phyloP scores from a whole-genome alignment of 495 filamentous ascomycete genomes.

The Aspergillus coremiiformis region DNA sequence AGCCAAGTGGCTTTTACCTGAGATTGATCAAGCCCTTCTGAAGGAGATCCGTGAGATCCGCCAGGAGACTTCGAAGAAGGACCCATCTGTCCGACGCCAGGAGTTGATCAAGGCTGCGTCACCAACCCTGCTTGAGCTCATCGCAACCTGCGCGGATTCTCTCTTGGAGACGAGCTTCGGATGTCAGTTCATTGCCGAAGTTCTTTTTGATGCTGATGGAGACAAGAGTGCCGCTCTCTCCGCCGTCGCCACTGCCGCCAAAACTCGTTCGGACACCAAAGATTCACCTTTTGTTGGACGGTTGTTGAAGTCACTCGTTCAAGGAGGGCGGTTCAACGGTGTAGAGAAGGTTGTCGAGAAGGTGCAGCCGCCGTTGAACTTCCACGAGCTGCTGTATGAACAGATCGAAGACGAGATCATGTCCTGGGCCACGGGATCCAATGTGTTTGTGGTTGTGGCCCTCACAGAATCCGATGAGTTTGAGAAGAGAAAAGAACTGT shows the following conservation, averaged over 20 bases:
- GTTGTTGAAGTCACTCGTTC: constrained; percentile 82
- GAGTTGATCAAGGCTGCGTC: constrained; percentile 60
- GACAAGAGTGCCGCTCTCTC: constrained; percentile 62
- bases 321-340: constrained; percentile 76
- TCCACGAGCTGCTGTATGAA: constrained; percentile 69
- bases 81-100: constrained; percentile 60
- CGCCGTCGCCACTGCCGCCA: constrained; percentile 63
- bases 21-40: constrained; percentile 55
- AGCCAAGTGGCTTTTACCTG: constrained; percentile 60
- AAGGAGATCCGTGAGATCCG: constrained; percentile 69
- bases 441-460: constrained; percentile 73
- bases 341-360: constrained; percentile 58
- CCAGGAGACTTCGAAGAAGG: constrained; percentile 83
- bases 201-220: constrained; percentile 66
- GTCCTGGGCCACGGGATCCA: constrained; percentile 78
- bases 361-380: constrained; percentile 69
- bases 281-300: constrained; percentile 63
- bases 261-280: constrained; percentile 50
- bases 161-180: constrained; percentile 72
- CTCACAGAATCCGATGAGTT: constrained; percentile 78
- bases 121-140: constrained; percentile 54
- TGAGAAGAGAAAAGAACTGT: constrained; percentile 52
- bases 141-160: constrained; percentile 56
- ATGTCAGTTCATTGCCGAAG: constrained; percentile 76
- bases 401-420: constrained; percentile 65